These are phyloP conservation scores for Massariosphaeria phaeospora DNA, from an alignment of 495 filamentous ascomycete species.

Conservation along the genomic window DNA sequence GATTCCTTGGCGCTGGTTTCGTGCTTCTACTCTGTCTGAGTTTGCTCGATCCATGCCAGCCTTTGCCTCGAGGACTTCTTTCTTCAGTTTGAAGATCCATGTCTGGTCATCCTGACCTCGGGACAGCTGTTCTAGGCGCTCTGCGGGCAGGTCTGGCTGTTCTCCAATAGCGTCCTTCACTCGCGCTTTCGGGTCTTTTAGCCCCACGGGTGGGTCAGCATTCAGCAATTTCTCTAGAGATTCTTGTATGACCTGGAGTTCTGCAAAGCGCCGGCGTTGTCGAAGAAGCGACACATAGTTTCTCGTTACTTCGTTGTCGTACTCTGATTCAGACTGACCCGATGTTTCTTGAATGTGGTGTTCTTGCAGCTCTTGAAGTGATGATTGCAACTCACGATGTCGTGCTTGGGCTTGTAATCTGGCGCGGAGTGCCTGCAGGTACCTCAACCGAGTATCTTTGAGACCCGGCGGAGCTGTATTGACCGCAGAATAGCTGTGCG, in stretches of 20 bases:
- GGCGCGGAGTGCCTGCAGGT: conserved; percentile 33
- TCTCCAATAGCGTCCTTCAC: conserved; percentile 24
- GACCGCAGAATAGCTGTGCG: not conserved
- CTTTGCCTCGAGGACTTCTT: conserved; percentile 26
- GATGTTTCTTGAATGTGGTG: conserved; percentile 12
- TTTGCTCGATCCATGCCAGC: conserved; percentile 20
- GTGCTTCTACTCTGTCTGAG: not conserved
- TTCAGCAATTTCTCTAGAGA: conserved; percentile 27
- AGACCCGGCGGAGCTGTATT: conserved; percentile 6
- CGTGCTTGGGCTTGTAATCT: conserved; percentile 24
- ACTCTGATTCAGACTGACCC: not conserved
- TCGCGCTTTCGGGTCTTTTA: conserved; percentile 9
- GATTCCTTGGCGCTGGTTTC: not conserved
- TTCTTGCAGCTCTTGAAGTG: conserved; percentile 20
- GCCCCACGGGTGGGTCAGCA: not conserved
- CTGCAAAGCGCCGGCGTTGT: conserved; percentile 22
- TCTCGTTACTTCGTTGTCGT: conserved; percentile 23
- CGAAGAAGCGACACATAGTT: conserved; percentile 21
- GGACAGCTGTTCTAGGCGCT: conserved; percentile 17
- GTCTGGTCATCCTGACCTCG: not conserved
- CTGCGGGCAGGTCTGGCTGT: conserved; percentile 21
- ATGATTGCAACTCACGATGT: conserved; percentile 27
- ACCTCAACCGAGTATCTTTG: conserved; percentile 21
- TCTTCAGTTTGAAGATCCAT: conserved; percentile 25
- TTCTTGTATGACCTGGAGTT: conserved; percentile 25